Percentiles rank a stretch among this genome's conserved stretches.
phyloP scores from a whole-genome alignment of 2,329 filamentous ascomycete species.

The Aspergillus sp. region DNA sequence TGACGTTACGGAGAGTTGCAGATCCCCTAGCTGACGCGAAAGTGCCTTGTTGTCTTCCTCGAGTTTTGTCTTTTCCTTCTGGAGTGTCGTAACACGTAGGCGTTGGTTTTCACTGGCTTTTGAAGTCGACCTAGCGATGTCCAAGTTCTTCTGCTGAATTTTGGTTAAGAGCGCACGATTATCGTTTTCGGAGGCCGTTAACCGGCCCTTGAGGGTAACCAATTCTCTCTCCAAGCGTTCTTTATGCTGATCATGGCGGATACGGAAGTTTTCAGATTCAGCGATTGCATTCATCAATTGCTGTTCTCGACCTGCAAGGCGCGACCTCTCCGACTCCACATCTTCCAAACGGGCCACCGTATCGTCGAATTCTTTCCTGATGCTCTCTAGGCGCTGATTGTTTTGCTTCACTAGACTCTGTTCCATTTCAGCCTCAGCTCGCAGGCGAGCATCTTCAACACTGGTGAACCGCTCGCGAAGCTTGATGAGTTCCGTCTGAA shows the following conservation, averaged over 20 bases:
- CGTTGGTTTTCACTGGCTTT: slow-evolving; percentile 81
- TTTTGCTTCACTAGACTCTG: slow-evolving; percentile 74
- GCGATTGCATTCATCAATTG: slow-evolving; percentile 83
- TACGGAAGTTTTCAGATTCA: slow-evolving; percentile 83
- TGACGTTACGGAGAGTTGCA: slow-evolving; percentile 77
- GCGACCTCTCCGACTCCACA: slow-evolving; percentile 74
- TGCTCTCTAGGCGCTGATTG: slow-evolving; percentile 73
- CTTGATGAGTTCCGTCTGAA: slow-evolving; percentile 78
- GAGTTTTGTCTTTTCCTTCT: slow-evolving; percentile 76
- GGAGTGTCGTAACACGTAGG: slow-evolving; percentile 71
- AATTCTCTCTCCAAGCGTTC: slow-evolving; percentile 89
- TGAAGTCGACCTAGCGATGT: slow-evolving; percentile 88
- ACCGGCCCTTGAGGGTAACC: slow-evolving; percentile 82
- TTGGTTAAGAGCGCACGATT: slow-evolving; percentile 95
- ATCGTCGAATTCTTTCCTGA: slow-evolving; percentile 77
- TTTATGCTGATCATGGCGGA: slow-evolving; percentile 90
- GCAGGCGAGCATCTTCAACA: slow-evolving; percentile 79
- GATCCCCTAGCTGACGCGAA: slow-evolving; percentile 79
- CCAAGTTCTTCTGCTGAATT: slow-evolving; percentile 92
- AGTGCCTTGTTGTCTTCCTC: slow-evolving; percentile 82
- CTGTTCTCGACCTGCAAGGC: slow-evolving; percentile 77
- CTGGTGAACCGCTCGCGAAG: slow-evolving; percentile 80
- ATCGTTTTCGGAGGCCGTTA: slow-evolving; percentile 92
- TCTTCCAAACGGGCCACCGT: slow-evolving; percentile 74
- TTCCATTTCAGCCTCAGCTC: slow-evolving; percentile 79